Evolutionary conservation across 208 protist species (phyloP).

Genomic region (Leishmania braziliensis): DNA sequence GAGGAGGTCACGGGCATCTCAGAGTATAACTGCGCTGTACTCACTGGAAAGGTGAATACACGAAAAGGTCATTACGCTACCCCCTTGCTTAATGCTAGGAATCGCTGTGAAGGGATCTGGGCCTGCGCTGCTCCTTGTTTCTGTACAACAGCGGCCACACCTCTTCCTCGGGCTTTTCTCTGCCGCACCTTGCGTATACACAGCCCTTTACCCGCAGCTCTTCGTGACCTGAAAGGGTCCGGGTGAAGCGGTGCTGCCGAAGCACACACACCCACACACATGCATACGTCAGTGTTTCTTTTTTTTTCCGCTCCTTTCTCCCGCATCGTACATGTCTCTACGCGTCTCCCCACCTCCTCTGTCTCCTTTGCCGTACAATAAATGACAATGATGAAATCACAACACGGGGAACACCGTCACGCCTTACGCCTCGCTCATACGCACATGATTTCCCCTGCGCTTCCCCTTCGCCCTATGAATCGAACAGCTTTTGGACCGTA

Average conservation of each 20-base stretch:
- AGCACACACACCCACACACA: not conserved
- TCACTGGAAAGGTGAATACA: not conserved
- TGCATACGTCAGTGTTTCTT: not conserved
- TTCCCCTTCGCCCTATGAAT: not conserved
- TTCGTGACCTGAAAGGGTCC: not conserved
- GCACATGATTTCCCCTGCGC: not conserved
- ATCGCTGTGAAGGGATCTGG: not conserved
- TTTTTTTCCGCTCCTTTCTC: not conserved
- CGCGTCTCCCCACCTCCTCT: not conserved
- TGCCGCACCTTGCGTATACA: not conserved
- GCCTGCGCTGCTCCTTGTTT: not conserved
- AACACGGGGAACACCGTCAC: not conserved
- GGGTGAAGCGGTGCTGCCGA: not conserved
- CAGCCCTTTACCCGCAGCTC: not conserved
- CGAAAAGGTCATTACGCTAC: not conserved
- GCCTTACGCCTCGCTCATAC: not conserved
- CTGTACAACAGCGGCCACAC: not conserved
- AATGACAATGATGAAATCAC: not conserved
- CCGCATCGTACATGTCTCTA: not conserved
- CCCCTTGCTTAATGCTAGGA: not conserved
- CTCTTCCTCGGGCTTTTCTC: not conserved
- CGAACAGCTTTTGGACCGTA: not conserved
- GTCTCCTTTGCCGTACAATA: not conserved
- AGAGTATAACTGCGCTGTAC: not conserved
- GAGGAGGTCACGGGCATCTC: not conserved